Conservation (phyloP, 148 eudicot genomes). For the Camellia japonica region DNA sequence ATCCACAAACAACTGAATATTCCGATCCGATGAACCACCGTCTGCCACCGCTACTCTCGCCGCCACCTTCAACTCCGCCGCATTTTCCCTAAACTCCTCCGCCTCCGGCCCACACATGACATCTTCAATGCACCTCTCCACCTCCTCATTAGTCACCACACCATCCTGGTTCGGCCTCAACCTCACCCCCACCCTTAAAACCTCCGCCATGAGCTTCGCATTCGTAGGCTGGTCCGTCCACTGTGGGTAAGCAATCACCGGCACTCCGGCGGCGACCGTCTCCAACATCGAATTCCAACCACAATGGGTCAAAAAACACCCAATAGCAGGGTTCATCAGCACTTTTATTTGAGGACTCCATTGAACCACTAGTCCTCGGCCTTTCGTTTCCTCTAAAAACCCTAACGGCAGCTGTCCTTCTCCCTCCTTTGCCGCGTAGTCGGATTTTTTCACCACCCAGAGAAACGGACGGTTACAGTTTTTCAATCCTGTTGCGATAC, state of each 20-base stretch:
- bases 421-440: constrained; percentile 8
- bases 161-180: constrained; percentile 20
- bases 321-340: constrained; percentile 30
- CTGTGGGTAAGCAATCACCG: constrained; percentile 30
- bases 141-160: constrained; percentile 6
- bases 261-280: constrained; percentile 28
- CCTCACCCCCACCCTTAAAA: constrained; percentile 29
- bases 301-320: constrained; percentile 41
- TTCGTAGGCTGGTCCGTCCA: constrained; percentile 46
- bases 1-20: constrained; percentile 28
- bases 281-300: constrained; percentile 39
- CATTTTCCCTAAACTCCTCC: constrained; percentile 21
- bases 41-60: constrained; percentile 25
- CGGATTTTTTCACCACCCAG: constrained; percentile 40
- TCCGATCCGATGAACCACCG: constrained; percentile 36
- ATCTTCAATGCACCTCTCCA: constrained; percentile 24
- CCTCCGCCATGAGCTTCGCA: constrained; percentile 33
- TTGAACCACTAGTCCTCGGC: constrained; percentile 29
- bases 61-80: constrained; percentile 17
- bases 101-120: constrained; percentile 22
- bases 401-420: background rate
- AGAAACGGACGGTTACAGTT: constrained; percentile 29
- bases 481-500: constrained; percentile 23
- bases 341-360: constrained; percentile 40
- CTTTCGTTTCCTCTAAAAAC: constrained; percentile 21